Evolutionary conservation across 2,329 filamentous ascomycete species (phyloP).

Genomic region (Pyrenophora graminea): DNA sequence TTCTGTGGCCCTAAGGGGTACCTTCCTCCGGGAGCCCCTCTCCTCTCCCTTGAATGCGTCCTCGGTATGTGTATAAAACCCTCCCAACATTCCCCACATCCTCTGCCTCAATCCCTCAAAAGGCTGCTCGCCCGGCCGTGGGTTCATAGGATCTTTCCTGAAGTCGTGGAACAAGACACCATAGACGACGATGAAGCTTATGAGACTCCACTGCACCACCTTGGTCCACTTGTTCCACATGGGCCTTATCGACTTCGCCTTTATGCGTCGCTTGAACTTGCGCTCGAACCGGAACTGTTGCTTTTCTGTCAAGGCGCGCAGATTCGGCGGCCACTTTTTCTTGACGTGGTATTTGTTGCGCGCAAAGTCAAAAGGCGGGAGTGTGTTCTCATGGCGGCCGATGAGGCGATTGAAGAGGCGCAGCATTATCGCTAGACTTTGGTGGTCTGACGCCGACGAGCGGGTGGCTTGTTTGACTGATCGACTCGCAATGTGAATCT

Average conservation of each 20-base stretch:
- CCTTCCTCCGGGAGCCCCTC: constrained; percentile 18
- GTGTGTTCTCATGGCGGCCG: constrained; percentile 47
- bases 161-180: constrained; percentile 67
- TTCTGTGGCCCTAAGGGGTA: constrained; percentile 3
- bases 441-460: constrained; percentile 5
- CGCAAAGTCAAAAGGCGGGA: constrained; percentile 49
- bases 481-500: constrained; percentile 7
- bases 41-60: constrained; percentile 12
- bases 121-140: constrained; percentile 36
- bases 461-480: background rate
- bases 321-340: constrained; percentile 79
- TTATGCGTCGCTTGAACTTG: constrained; percentile 72
- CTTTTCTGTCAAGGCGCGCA: constrained; percentile 68
- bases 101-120: constrained; percentile 34
- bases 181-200: constrained; percentile 59
- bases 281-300: constrained; percentile 80
- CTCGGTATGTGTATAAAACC: constrained; percentile 37
- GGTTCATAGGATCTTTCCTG: constrained; percentile 38
- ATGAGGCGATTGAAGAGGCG: constrained; percentile 55
- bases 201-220: constrained; percentile 60
- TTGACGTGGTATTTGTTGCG: constrained; percentile 67
- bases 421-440: constrained; percentile 23
- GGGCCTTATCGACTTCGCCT: constrained; percentile 65
- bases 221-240: constrained; percentile 68
- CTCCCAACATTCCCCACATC: constrained; percentile 34